Base-by-base conservation (phyloP, 768 basidiomycete species). In the Favolaschia claudopus region DNA sequence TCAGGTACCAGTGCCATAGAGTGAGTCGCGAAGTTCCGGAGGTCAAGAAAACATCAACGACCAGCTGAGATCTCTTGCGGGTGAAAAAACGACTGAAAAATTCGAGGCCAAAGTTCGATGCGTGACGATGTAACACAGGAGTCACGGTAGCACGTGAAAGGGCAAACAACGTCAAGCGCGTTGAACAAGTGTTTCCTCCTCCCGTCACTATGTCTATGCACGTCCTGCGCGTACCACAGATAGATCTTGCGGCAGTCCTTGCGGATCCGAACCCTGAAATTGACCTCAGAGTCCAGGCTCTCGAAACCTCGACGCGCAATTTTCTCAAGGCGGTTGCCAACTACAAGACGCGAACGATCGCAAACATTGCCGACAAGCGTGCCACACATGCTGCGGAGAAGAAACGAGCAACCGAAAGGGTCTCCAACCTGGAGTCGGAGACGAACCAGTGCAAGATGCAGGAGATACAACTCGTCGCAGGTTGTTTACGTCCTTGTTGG, bases 401-500 rank as follows among this genome's bases (percentile, higher is more conserved):
- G 74, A 90, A 89, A 68, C 82, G 81, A 58, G 60, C 87, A 0
- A 57, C 74, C 8, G 93, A 94, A 45, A 86, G 84, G 69, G 84
- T 76, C 9, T 81, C 86, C 39, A 78, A 83, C 8, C 78, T 86
- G 0, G 90, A 95, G 69, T 67, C 77, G 0, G 89, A 93, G 72
- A 94, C 84, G 2, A 87, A 85, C 51, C 78, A 87, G 39, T 93
- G 91, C 74, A 91, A 93, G 64, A 69, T 91, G 48, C 83, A 80
- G 66, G 94, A 95, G 73, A 88, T 93, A 28, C 88, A 92, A 48
- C 81, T 96, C 53, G 81, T 93, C 3, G 83, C 85, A 54, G 84
- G 93, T 94, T n/a, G 85, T 76, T 22, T 29, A 4, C 40, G 20
- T 15, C 31, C 31, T 53, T 19, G 22, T 25, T 25, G 17, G 10